phyloP scores from a whole-genome alignment of 78 protist species.

The Planoprotostelium fungivorum region DNA sequence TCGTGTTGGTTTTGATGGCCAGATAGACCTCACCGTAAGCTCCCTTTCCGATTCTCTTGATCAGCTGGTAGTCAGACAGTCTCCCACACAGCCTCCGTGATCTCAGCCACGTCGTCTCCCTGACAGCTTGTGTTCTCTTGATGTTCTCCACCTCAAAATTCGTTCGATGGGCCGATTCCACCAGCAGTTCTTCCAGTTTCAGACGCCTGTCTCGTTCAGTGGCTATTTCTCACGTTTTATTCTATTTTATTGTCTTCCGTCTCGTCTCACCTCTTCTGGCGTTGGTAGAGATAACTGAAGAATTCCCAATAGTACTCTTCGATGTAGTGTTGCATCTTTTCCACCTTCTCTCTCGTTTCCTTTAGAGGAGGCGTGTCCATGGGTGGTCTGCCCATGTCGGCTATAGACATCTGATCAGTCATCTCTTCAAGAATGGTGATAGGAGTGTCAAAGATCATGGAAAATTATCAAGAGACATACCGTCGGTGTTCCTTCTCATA shows the following conservation, averaged over 20 bases:
- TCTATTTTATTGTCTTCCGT: neutral
- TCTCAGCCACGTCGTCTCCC: neutral
- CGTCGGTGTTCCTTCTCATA: neutral
- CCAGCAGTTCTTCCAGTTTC: neutral
- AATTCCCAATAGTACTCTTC: neutral
- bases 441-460: too few relatives aligned
- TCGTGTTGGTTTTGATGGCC: slow-evolving; percentile 17
- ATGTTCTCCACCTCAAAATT: neutral
- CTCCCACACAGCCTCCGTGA: slow-evolving; percentile 20
- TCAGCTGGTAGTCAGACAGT: slow-evolving; percentile 53
- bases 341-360: neutral
- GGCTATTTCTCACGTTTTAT: too few relatives aligned
- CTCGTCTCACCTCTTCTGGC: neutral
- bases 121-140: neutral
- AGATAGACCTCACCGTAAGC: slow-evolving; percentile 79
- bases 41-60: slow-evolving; percentile 80
- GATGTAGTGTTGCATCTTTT: neutral
- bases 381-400: neutral
- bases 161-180: neutral
- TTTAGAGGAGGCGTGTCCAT: neutral
- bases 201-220: too few relatives aligned
- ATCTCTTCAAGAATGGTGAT: too few relatives aligned
- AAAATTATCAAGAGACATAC: too few relatives aligned
- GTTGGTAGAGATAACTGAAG: neutral
- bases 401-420: neutral